Percentiles rank a stretch among this genome's conserved stretches.
Evolutionary conservation across 2,329 filamentous ascomycete species (phyloP).

Genomic region (Venturia asperata): DNA sequence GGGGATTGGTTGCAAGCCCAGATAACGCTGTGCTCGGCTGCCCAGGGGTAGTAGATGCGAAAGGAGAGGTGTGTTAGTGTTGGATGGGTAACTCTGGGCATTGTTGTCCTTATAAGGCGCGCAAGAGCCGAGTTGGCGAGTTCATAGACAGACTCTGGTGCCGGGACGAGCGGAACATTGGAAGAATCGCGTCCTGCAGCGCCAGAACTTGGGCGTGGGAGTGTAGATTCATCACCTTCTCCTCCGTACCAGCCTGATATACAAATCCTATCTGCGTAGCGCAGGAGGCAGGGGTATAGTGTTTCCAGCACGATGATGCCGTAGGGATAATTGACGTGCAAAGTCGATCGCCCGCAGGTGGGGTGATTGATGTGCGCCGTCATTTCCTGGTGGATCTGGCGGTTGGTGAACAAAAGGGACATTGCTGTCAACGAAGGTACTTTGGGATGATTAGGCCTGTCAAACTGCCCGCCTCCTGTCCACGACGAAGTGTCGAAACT

Average conservation of each 20-base stretch:
- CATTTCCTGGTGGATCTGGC: conserved; percentile 17
- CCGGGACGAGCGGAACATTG: neutral
- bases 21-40: conserved; percentile 4
- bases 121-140: conserved; percentile 9
- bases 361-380: conserved; percentile 3
- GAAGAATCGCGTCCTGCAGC: neutral
- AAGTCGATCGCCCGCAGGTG: neutral
- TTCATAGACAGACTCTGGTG: neutral
- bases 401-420: conserved; percentile 14
- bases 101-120: neutral
- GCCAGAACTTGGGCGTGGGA: neutral
- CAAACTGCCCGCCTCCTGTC: neutral
- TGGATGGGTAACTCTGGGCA: neutral
- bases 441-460: neutral
- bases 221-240: neutral
- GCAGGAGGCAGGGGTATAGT: conserved; percentile 14
- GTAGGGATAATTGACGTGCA: conserved; percentile 19
- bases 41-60: conserved; percentile 15
- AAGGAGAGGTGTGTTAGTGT: conserved; percentile 11
- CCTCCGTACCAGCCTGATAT: conserved; percentile 13
- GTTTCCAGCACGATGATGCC: conserved; percentile 17
- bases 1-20: conserved; percentile 5
- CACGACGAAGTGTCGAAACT: neutral
- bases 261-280: conserved; percentile 4
- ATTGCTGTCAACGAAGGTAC: conserved; percentile 10